A percentile compares a stretch with the other conserved stretches of the same genome.
phyloP scores from a whole-genome alignment of 2,329 filamentous ascomycete genomes.

The Fusarium torreyae region DNA sequence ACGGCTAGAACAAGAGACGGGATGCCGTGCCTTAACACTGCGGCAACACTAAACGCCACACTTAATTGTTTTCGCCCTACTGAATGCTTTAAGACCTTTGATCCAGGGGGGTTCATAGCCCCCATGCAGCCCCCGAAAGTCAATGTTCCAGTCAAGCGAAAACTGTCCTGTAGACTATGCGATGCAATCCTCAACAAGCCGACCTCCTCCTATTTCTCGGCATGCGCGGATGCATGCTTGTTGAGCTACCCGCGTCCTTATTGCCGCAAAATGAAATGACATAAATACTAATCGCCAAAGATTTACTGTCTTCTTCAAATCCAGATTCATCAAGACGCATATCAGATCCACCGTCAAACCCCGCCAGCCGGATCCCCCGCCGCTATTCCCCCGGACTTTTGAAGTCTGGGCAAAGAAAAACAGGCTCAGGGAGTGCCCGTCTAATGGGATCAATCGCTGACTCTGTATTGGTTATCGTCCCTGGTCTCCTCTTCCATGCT shows the following conservation, averaged over 20 bases:
- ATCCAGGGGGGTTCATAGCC: conserved; percentile 11
- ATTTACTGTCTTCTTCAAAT: conserved; percentile 8
- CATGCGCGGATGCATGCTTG: conserved; percentile 17
- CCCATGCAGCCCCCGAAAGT: conserved; percentile 23
- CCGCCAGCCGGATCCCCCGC: conserved; percentile 23
- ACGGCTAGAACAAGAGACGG: neutral
- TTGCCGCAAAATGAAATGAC: neutral
- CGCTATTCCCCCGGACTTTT: conserved; percentile 31
- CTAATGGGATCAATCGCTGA: conserved; percentile 34
- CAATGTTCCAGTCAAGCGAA: conserved; percentile 6
- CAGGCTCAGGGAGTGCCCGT: conserved; percentile 36
- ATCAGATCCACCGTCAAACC: conserved; percentile 26
- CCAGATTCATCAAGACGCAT: conserved; percentile 40
- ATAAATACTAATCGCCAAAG: neutral
- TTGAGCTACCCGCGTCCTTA: conserved; percentile 3
- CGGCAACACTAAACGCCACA: conserved; percentile 42
- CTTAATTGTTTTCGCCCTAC: conserved; percentile 35
- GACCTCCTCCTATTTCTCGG: neutral
- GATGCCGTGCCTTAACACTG: conserved; percentile 10
- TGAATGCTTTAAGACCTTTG: conserved; percentile 3
- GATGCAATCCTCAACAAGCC: conserved; percentile 12
- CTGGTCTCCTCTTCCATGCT: conserved; percentile 22
- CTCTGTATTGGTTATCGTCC: conserved; percentile 23
- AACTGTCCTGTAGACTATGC: neutral
- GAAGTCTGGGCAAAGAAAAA: conserved; percentile 19